Base-by-base conservation (phyloP, 768 basidiomycete species). In the Tricholoma furcatifolium region DNA sequence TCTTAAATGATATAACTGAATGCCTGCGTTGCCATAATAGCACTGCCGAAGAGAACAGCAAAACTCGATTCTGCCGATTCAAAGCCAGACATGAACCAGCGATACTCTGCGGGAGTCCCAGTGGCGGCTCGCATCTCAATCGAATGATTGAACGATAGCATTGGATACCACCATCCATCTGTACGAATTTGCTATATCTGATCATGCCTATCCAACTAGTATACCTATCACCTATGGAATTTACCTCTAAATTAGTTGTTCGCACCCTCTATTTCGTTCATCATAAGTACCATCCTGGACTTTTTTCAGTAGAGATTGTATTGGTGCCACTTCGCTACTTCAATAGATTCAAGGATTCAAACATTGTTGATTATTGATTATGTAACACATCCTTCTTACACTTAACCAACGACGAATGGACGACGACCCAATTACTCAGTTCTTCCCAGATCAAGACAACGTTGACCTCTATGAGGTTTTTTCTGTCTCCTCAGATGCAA, bases 401-500 rank as follows among this genome's bases (percentile, higher is more conserved):
- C 30, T 50, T 9, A 30, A 41, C 31, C 49, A 45, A 56, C 53
- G 50, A 56, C 60, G 55, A 66, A 89, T 90, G 87, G 83, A 88
- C 71, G 75, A 80, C 46, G 88, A 92, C 71, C 88, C 88, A 23
- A 79, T 87, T 56, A 66, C 72, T 45, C 83, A 85, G 56, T 88
- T 93, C 74, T 94, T 93, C 66, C 85, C 88, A 1, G 88, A 77
- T 41, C 69, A 86, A 57, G 87, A 86, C 24, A 64, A 71, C 42
- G 84, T 90, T 12, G 83, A 93, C 69, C 81, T 97, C 8, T 97
- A 97, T 65, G 76, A 75, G 0, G 82, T 93, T 5, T 82, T 97
- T 17, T 70, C 69, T 35, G 68, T 95, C 36, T 61, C 72, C 2
- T 70, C 70, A 1, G 71, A 76, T 50, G 83, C 89, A 15, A 81